Percentiles rank a stretch among this genome's conserved stretches.
Conservation (phyloP, 148 eudicot genomes). For the Cornus florida region DNA sequence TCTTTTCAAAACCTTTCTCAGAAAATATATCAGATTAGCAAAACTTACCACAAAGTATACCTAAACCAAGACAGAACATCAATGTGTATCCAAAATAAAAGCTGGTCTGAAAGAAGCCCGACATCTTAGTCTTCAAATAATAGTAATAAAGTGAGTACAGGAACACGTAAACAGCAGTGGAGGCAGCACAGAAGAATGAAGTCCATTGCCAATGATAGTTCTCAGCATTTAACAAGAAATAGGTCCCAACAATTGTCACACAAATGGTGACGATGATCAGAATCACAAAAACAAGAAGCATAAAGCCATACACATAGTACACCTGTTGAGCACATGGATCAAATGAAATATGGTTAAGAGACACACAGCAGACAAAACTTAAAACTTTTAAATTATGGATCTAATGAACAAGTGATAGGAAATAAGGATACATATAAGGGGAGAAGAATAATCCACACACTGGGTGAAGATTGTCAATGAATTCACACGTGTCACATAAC, state of each 20-base stretch:
- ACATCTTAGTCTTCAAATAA: constrained; percentile 74
- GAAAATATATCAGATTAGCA: neutral
- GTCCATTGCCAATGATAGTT: constrained; percentile 89
- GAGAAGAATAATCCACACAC: neutral
- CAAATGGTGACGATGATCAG: constrained; percentile 72
- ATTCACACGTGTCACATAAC: neutral
- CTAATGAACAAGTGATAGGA: neutral
- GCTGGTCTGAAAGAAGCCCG: constrained; percentile 86
- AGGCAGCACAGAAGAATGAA: constrained; percentile 71
- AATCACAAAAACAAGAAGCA: constrained; percentile 72
- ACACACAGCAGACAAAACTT: neutral
- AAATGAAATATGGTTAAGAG: neutral
- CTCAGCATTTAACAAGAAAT: constrained; percentile 83
- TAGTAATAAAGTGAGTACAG: constrained; percentile 70
- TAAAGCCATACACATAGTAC: constrained; percentile 72
- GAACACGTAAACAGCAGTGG: constrained; percentile 70
- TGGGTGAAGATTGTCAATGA: neutral
- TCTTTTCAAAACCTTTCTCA: too few relatives aligned
- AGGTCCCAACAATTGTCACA: constrained; percentile 80
- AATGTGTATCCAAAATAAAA: constrained; percentile 69
- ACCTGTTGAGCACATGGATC: constrained; percentile 42
- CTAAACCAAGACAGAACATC: constrained; percentile 73
- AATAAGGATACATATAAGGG: neutral
- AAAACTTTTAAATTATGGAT: too few relatives aligned
- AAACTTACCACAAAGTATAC: constrained; percentile 63